Evolutionary conservation across 495 filamentous ascomycete genomes (phyloP).

Genomic region (Penicillium simplicissimum): DNA sequence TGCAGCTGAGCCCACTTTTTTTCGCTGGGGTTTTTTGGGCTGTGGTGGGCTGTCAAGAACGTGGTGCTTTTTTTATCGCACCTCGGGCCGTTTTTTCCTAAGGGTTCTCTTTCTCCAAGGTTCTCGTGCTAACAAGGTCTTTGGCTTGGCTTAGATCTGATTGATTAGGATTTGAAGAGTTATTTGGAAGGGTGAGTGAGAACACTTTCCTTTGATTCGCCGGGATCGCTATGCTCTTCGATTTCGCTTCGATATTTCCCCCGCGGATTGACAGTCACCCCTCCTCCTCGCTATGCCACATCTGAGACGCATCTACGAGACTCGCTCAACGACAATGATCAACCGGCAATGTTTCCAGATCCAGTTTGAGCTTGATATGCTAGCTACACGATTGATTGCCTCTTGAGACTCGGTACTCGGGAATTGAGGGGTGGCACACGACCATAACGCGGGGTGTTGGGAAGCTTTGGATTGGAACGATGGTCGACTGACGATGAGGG

Average conservation of each 20-base stretch:
- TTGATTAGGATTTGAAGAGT: slow-evolving; percentile 22
- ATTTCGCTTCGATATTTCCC: background rate
- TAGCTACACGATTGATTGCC: background rate
- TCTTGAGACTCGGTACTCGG: background rate
- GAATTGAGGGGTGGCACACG: slow-evolving; percentile 7
- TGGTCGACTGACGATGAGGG: slow-evolving; percentile 16
- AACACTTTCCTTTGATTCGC: background rate
- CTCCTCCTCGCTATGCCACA: slow-evolving; percentile 15
- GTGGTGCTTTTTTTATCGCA: slow-evolving; percentile 18
- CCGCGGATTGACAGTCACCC: slow-evolving; percentile 16
- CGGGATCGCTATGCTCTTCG: background rate
- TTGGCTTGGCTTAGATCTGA: background rate
- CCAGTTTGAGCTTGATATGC: background rate
- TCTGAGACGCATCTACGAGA: background rate
- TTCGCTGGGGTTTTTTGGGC: background rate
- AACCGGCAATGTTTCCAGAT: background rate
- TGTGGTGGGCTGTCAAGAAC: slow-evolving; percentile 37
- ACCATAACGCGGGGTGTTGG: background rate
- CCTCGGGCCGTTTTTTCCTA: background rate
- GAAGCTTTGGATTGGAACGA: background rate
- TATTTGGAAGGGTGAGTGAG: slow-evolving; percentile 36
- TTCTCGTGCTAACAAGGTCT: slow-evolving; percentile 36
- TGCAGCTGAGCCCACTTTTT: background rate
- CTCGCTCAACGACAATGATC: background rate
- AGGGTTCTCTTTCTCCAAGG: slow-evolving; percentile 34